A percentile compares a stretch with the other conserved stretches of the same genome.
phyloP scores from a whole-genome alignment of 495 filamentous ascomycete genomes.

The Xylaria curta region DNA sequence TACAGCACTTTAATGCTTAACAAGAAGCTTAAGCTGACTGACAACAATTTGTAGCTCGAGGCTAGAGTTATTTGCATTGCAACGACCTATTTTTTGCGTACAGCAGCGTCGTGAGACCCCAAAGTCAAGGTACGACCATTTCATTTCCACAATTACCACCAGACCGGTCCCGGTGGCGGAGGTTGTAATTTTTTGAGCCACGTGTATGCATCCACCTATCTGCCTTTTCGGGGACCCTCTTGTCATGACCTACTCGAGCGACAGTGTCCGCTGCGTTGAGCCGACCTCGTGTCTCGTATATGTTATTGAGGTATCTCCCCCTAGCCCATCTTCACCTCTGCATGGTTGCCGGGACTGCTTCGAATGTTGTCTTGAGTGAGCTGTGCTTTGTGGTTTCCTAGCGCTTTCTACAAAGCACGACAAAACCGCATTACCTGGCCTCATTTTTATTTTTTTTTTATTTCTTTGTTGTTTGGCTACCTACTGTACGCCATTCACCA shows the following conservation, averaged over 20 bases:
- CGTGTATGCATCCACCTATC: conserved; percentile 13
- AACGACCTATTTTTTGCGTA: conserved; percentile 8
- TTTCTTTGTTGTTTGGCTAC: neutral
- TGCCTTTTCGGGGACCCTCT: neutral
- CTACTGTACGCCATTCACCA: neutral
- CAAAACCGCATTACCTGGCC: neutral
- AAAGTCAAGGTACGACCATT: conserved; percentile 27
- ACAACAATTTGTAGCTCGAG: neutral
- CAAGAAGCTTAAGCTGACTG: neutral
- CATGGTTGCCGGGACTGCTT: neutral
- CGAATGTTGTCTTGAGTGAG: neutral
- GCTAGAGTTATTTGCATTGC: neutral
- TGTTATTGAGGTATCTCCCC: conserved; percentile 10
- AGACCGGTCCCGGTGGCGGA: conserved; percentile 22
- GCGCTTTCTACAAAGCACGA: neutral
- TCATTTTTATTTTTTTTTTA: neutral
- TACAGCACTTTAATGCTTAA: neutral
- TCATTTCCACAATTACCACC: conserved; percentile 28
- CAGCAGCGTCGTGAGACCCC: conserved; percentile 11
- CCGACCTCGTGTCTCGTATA: conserved; percentile 3
- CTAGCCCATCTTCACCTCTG: conserved; percentile 4
- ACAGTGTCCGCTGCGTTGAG: neutral
- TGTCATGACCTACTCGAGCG: conserved; percentile 10
- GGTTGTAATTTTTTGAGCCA: conserved; percentile 17
- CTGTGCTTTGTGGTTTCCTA: neutral